Base-by-base conservation (phyloP, 129 eudicot genomes). In the Centaurea solstitialis region DNA sequence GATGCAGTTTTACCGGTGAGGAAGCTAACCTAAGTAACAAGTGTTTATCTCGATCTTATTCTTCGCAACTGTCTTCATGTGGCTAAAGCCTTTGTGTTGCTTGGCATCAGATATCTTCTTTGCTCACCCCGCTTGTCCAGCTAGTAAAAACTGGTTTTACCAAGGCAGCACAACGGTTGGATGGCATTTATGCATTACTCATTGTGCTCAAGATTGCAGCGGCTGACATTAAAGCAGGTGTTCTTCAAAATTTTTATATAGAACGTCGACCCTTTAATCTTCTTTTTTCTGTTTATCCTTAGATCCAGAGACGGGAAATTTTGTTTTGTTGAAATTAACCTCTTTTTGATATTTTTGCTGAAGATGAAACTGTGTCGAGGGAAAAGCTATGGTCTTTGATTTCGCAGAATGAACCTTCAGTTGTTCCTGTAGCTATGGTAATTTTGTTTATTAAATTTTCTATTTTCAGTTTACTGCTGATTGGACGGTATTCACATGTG, bases 351-450 rank as follows among this genome's bases (percentile, higher is more conserved):
- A 35, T 65, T 59, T 68, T 70, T 80, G 68, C 69, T 70, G 40
- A 50, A 96, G 99, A 91, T 86, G 99, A 96, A 81, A 86, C 85
- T 24, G 68, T 96, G 47, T 75, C 75, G 22, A 93, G 87, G 87
- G 99, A 96, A 87, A 96, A 89, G 85, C 81, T 96, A 30, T 96
- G 98, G 99, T 82, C 91, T 50, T 81, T 96, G 87, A 85, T 93
- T 73, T 87, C 88, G 13, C 97, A 91, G 85, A 96, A 88, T 85
- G 99, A 96, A 66, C 97, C 99, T 75, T 85, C 98, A 28, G 72
- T 93, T 79, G 86, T 96, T 68, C 95, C 97, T 22, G 73, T 91
- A 73, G 85, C 96, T 35, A 41, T 89, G 98, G 99, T 96, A 76
- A 81, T 77, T 81, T 70, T 39, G 7, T 59, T 77, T 22, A 13